These are phyloP conservation scores for Venturia effusa DNA, from an alignment of 2,329 filamentous ascomycete species.

Conservation along the genomic window DNA sequence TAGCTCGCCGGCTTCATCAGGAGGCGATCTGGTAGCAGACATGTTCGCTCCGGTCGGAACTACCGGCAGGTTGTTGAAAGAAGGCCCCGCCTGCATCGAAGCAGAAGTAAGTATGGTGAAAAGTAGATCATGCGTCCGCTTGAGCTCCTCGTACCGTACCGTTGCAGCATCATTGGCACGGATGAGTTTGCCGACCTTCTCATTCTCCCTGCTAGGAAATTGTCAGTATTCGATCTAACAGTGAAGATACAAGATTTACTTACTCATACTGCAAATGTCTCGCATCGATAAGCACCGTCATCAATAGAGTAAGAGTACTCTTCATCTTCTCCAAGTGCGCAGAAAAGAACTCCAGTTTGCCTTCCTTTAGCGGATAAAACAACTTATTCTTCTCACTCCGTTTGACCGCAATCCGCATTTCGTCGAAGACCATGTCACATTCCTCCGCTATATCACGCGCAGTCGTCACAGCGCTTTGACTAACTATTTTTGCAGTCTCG, in stretches of 20 bases:
- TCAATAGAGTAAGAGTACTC: conserved; percentile 13
- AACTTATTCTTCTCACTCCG: not conserved
- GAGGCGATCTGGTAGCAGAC: not conserved
- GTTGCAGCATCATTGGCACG: not conserved
- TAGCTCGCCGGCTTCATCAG: not conserved
- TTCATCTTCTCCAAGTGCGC: conserved; percentile 8
- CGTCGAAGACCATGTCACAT: not conserved
- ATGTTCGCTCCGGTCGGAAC: not conserved
- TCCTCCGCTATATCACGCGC: not conserved
- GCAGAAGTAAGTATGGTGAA: not conserved
- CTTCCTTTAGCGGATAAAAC: not conserved
- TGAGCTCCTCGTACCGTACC: not conserved
- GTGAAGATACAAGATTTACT: not conserved
- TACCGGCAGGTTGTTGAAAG: not conserved
- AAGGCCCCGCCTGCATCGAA: not conserved
- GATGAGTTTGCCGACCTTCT: not conserved
- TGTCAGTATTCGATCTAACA: not conserved
- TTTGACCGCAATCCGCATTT: not conserved
- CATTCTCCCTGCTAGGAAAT: not conserved
- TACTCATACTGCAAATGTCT: not conserved
- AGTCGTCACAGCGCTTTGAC: not conserved
- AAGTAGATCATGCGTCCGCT: not conserved
- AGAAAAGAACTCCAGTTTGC: not conserved
- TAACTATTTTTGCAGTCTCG: not conserved
- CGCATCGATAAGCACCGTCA: conserved; percentile 13